Base-by-base conservation (phyloP, 1,284 basidiomycete genomes). In the Inonotus hispidus region DNA sequence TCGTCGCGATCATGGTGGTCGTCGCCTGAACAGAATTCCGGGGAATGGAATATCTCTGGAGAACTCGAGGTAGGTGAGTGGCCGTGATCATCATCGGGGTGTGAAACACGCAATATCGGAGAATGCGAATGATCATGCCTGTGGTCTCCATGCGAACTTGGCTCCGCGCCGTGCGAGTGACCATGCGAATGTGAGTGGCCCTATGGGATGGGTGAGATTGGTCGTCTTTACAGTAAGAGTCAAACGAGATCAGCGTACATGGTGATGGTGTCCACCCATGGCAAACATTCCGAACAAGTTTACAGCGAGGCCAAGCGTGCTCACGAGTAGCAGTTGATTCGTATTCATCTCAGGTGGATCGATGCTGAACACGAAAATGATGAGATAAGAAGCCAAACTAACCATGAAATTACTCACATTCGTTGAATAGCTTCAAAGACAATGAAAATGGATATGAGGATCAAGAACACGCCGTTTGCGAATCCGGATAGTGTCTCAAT, bases 211-310 rank as follows among this genome's bases (percentile, higher is more conserved):
- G 58, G 13, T 53, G 53, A 39, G 41, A 6, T 29, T 32, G 32
- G 3, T 3, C 8, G 23, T 29, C 35, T 58, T 38, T 53, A 21
- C 37, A 21, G 25, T 21, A 1, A 21, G 23, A 50, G 38, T 14
- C 55, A 29, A 27, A 53, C 53, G 16, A 55, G 53, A 49, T 11
- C 54, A 39, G 78, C 81, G 41, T 72, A 89, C 85, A 75, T 93
- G 92, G 72, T 94, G 92, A 71, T 93, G 91, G 73, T 95, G 93
- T 1, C 93, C 93, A 6, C 97, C 97, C 79, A 97, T 99, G 0
- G 97, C 97, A 74, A 95, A 95, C 95, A 99, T 98, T 35, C 97
- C 97, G 69, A 98, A 98, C 32, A 99, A 74, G 72, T 99, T 99
- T 61, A 99, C 95, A 1, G 79, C 91, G 10, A 99, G 76, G 1